Percentiles rank a stretch among this genome's conserved stretches.
Evolutionary conservation across 1,284 basidiomycete genomes (phyloP).

Genomic region (Apiotrichum gracile): DNA sequence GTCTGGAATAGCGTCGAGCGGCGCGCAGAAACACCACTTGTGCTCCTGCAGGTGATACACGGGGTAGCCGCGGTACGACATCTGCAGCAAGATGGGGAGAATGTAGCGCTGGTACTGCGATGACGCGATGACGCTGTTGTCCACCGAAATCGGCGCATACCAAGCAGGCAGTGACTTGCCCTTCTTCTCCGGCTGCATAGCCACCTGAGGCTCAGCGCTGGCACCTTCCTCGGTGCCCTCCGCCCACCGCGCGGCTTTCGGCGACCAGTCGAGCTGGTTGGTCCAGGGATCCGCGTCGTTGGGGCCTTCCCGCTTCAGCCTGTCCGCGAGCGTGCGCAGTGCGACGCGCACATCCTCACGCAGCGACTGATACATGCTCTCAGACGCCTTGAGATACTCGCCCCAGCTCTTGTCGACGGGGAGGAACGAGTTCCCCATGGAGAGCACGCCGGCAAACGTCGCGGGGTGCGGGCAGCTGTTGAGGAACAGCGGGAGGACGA

Average conservation of each 20-base stretch:
- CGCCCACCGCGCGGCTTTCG: constrained; percentile 67
- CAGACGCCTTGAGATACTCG: constrained; percentile 69
- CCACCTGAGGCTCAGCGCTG: background rate
- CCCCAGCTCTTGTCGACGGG: constrained; percentile 89
- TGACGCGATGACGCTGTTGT: constrained; percentile 14
- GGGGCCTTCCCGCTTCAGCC: constrained; percentile 52
- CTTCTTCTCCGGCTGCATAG: background rate
- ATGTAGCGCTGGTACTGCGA: constrained; percentile 22
- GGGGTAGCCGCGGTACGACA: constrained; percentile 41
- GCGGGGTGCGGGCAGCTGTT: constrained; percentile 84
- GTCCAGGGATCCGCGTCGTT: constrained; percentile 72
- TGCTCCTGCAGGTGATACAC: constrained; percentile 39
- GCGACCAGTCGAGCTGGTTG: constrained; percentile 90
- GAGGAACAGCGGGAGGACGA: constrained; percentile 79
- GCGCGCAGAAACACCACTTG: constrained; percentile 46
- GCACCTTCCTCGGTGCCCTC: constrained; percentile 14
- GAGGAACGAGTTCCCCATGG: constrained; percentile 87
- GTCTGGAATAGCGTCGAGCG: constrained; percentile 19
- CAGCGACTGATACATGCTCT: constrained; percentile 69
- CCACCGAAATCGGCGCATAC: constrained; percentile 16
- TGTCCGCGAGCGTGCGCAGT: constrained; percentile 61
- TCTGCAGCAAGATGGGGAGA: constrained; percentile 42
- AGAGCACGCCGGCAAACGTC: constrained; percentile 82
- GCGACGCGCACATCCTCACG: constrained; percentile 65
- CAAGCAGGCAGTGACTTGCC: constrained; percentile 14